Conservation (phyloP, 306 rosid species). For the Rubus parviflorus region DNA sequence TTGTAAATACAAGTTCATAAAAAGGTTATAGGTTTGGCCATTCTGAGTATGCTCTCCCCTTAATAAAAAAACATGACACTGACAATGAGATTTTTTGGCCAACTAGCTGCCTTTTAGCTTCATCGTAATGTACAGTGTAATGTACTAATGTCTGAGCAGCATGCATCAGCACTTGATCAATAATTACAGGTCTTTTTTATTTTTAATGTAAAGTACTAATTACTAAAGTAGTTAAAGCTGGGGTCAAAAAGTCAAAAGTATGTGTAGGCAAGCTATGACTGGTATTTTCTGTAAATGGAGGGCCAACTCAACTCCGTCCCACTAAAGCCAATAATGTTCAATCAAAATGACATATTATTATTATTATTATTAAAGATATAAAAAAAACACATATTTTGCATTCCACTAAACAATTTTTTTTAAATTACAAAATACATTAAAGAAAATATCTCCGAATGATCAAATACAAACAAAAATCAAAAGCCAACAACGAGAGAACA, state of each 20-base stretch:
- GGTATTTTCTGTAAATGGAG: background rate
- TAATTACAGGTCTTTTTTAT: no score
- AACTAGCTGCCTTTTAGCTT: background rate
- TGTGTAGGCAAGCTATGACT: background rate
- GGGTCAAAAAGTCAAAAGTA: background rate
- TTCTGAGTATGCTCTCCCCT: no score
- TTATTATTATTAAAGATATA: background rate
- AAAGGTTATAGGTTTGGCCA: no score
- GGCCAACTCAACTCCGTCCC: background rate
- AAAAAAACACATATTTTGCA: background rate
- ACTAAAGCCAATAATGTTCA: background rate
- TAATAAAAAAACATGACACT: no score
- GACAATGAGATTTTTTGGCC: background rate
- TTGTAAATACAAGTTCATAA: no score
- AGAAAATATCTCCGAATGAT: no score
- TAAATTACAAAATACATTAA: no score
- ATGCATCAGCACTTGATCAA: background rate
- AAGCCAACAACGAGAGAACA: no score
- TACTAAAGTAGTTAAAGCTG: background rate
- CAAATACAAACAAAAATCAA: no score
- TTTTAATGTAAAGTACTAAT: background rate
- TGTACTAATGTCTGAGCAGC: background rate
- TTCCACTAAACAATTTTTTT: background rate
- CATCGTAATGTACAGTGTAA: background rate
- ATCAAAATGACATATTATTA: no score